phyloP scores from a whole-genome alignment of 257 asterid species.

The Penstemon barbatus region DNA sequence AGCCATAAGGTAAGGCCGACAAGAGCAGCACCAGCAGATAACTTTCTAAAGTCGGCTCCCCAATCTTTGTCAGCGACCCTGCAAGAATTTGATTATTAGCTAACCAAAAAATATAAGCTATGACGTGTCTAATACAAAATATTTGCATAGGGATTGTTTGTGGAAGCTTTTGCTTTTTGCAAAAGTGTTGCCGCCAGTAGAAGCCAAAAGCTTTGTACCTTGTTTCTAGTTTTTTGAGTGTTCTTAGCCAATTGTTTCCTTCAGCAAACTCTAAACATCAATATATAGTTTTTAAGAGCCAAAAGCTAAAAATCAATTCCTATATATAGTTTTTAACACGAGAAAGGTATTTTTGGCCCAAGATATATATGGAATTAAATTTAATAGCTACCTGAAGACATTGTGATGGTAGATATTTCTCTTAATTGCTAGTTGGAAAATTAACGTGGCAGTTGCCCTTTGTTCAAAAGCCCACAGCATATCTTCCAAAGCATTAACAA shows the following conservation, averaged over 20 bases:
- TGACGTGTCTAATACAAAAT: no score
- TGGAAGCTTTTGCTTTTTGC: no score
- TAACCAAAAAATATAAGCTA: slow-evolving; percentile 18
- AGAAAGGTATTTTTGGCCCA: not conserved
- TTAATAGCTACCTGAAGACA: slow-evolving; percentile 65
- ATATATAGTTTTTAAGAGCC: no score
- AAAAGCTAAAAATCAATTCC: no score
- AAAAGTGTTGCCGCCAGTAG: no score
- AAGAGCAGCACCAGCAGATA: slow-evolving; percentile 96
- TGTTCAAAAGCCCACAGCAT: slow-evolving; percentile 90
- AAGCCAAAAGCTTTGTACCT: no score
- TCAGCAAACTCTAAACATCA: no score
- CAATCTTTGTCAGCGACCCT: slow-evolving; percentile 98
- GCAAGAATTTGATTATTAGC: slow-evolving; percentile 31
- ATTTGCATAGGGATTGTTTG: no score
- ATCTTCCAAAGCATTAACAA: slow-evolving; percentile 93
- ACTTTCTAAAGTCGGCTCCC: slow-evolving; percentile 95
- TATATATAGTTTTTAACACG: not conserved
- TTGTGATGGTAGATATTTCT: slow-evolving; percentile 66
- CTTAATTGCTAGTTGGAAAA: slow-evolving; percentile 88
- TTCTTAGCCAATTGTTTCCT: no score
- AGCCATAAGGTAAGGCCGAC: slow-evolving; percentile 96
- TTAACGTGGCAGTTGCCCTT: slow-evolving; percentile 90
- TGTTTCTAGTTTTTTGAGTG: no score
- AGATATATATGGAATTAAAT: slow-evolving; percentile 13